Percentiles rank a stretch among this genome's conserved stretches.
phyloP scores from a whole-genome alignment of 345 rosid genomes.

The Mallotus nudiflorus region DNA sequence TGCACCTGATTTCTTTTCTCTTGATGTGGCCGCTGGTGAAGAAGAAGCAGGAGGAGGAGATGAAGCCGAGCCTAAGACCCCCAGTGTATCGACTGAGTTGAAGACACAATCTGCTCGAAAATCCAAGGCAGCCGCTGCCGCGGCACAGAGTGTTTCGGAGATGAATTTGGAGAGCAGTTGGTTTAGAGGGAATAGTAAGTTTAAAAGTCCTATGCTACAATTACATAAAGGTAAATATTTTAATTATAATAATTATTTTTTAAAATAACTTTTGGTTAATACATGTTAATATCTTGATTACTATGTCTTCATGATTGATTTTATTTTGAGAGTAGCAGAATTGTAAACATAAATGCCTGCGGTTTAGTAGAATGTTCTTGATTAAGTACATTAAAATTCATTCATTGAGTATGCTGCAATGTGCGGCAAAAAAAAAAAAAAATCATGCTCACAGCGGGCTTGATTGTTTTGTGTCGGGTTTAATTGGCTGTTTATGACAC shows the following conservation, averaged over 20 bases:
- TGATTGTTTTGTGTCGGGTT: background rate
- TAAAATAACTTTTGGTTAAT: background rate
- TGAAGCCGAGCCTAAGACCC: slow-evolving; percentile 28
- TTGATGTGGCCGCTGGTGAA: slow-evolving; percentile 50
- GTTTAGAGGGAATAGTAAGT: slow-evolving; percentile 66
- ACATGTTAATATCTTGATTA: background rate
- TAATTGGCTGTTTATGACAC: background rate
- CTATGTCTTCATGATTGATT: too few relatives aligned
- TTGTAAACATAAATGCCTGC: too few relatives aligned
- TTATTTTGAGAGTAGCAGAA: too few relatives aligned
- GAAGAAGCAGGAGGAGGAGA: slow-evolving; percentile 23
- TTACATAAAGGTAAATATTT: slow-evolving; percentile 48
- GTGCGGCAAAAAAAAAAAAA: background rate
- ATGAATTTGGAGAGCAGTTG: slow-evolving; percentile 60
- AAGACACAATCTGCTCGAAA: slow-evolving; percentile 29
- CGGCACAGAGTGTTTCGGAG: slow-evolving; percentile 4
- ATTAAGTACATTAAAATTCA: background rate
- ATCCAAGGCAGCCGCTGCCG: background rate
- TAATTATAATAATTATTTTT: background rate
- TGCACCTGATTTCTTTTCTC: slow-evolving; percentile 70
- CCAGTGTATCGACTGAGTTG: slow-evolving; percentile 30
- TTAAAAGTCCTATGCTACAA: slow-evolving; percentile 87
- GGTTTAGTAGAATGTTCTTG: background rate
- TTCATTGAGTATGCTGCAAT: background rate
- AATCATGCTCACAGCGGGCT: background rate